These are phyloP conservation scores for Ophiostoma triangulosporum DNA, from an alignment of 2,329 filamentous ascomycete genomes.

Conservation along the genomic window DNA sequence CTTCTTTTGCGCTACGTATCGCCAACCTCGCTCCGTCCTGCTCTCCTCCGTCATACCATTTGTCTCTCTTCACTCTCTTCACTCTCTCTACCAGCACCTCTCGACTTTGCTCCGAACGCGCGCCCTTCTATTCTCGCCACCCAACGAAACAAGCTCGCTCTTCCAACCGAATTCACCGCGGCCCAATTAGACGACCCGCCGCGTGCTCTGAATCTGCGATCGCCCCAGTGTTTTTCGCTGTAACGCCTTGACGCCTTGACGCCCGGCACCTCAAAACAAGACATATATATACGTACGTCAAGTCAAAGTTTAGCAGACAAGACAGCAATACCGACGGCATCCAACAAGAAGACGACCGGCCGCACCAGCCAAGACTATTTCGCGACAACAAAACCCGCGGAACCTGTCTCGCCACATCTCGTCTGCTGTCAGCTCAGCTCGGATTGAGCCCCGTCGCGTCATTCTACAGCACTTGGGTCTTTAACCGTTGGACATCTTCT, in stretches of 20 bases:
- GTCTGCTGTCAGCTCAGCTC: neutral
- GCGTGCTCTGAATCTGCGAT: neutral
- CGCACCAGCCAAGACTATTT: no score
- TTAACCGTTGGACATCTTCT: no score
- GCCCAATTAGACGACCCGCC: neutral
- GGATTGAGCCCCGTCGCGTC: neutral
- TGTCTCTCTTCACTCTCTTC: neutral
- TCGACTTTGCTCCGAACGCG: neutral
- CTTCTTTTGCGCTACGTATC: constrained; percentile 2
- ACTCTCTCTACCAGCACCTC: neutral
- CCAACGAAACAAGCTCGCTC: neutral
- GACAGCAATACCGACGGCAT: neutral
- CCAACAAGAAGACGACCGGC: neutral
- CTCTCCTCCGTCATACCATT: neutral
- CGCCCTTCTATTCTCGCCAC: neutral
- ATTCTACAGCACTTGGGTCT: no score
- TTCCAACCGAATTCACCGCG: neutral
- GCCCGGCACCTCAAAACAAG: neutral
- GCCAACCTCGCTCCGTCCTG: neutral
- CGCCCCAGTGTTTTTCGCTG: neutral
- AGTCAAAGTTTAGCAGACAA: neutral
- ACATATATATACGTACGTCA: neutral
- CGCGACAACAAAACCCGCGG: neutral
- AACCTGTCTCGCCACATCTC: neutral
- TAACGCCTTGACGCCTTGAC: neutral